phyloP scores from a whole-genome alignment of 1,284 basidiomycete species.

The Cryptococcus jaspeensis region DNA sequence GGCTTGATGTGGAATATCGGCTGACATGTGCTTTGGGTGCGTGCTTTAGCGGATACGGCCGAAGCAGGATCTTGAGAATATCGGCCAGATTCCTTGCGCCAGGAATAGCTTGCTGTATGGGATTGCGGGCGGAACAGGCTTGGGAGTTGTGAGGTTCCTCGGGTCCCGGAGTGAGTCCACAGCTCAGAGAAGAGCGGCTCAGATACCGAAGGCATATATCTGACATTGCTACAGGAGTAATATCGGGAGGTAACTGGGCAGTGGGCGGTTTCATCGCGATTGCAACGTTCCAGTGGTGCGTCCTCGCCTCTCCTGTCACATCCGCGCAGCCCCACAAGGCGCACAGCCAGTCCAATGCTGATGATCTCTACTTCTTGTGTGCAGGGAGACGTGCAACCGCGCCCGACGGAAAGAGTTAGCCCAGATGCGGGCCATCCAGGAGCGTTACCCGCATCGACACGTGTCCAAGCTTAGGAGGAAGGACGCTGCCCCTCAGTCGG shows the following conservation, averaged over 20 bases:
- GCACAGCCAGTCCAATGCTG: too few species aligned
- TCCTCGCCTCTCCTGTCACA: neutral
- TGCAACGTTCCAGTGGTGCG: constrained; percentile 39
- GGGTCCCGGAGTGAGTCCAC: constrained; percentile 39
- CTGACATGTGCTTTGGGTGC: neutral
- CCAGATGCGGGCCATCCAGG: constrained; percentile 47
- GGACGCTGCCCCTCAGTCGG: neutral
- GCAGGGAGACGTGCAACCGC: constrained; percentile 44
- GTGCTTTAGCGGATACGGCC: constrained; percentile 27
- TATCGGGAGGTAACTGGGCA: constrained; percentile 42
- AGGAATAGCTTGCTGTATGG: constrained; percentile 46
- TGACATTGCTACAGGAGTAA: constrained; percentile 13
- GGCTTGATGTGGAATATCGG: neutral
- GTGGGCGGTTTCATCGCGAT: constrained; percentile 43
- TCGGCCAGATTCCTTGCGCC: constrained; percentile 45
- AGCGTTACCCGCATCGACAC: constrained; percentile 48
- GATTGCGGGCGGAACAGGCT: constrained; percentile 44
- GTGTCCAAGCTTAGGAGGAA: constrained; percentile 41
- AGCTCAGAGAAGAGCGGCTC: neutral
- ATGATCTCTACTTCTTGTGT: neutral
- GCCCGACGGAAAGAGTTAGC: constrained; percentile 42
- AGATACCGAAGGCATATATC: too few species aligned
- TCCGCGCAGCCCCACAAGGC: too few species aligned
- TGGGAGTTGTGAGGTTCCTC: constrained; percentile 45
- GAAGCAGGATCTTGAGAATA: constrained; percentile 47